Evolutionary conservation across 768 basidiomycete genomes (phyloP).

Genomic region (Pleurotus cornucopiae): DNA sequence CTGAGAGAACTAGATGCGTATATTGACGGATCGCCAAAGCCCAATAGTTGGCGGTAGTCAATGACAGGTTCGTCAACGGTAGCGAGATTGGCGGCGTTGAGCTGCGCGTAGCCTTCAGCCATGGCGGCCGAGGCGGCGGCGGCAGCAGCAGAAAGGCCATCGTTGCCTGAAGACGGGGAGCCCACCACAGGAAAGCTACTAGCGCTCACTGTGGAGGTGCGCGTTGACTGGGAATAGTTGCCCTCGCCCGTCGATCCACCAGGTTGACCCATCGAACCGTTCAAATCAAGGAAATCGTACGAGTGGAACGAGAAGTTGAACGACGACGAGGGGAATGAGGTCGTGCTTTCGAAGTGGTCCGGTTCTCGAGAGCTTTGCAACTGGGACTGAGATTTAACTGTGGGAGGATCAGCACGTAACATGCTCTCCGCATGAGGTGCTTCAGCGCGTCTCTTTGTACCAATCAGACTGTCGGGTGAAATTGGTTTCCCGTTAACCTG

Average conservation of each 20-base stretch:
- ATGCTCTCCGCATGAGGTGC: conserved; percentile 77
- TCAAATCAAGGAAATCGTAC: conserved; percentile 49
- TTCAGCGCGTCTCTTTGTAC: conserved; percentile 75
- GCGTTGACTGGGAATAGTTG: conserved; percentile 13
- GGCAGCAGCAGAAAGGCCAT: conserved; percentile 61
- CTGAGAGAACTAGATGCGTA: conserved; percentile 35
- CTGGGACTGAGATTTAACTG: conserved; percentile 34
- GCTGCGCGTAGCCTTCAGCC: conserved; percentile 69
- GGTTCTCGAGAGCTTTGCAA: conserved; percentile 21
- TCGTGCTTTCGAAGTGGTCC: conserved; percentile 34
- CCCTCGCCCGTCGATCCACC: conserved; percentile 7
- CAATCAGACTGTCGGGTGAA: conserved; percentile 58
- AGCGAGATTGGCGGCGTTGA: conserved; percentile 49
- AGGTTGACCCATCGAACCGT: conserved; percentile 9
- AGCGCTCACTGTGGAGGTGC: conserved; percentile 17
- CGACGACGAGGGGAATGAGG: conserved; percentile 59
- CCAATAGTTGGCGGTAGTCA: conserved; percentile 65
- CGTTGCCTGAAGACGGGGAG: conserved; percentile 26
- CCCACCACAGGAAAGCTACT: conserved; percentile 21
- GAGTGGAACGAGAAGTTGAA: conserved; percentile 75
- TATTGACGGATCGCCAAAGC: conserved; percentile 46
- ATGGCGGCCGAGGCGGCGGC: conserved; percentile 65
- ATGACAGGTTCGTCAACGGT: conserved; percentile 52
- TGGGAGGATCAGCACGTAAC: conserved; percentile 73
- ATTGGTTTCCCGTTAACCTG: conserved; percentile 78